Base-by-base conservation (phyloP, 2,329 filamentous ascomycete species). In the Colletotrichum sp. region DNA sequence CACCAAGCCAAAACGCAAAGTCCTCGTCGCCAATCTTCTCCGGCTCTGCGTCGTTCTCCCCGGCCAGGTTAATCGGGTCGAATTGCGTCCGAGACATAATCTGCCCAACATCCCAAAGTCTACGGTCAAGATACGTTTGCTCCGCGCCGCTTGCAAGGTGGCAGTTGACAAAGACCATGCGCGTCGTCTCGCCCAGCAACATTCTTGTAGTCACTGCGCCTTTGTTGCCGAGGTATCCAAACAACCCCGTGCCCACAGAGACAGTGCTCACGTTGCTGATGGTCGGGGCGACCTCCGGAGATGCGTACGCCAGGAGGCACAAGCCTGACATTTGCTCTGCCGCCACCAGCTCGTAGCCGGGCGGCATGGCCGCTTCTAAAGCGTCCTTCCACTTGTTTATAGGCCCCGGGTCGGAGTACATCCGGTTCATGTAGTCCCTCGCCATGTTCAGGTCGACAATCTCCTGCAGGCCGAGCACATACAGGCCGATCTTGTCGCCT, bases 151-250 rank as follows among this genome's bases (percentile, higher is more conserved):
- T 98, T 77, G 96, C 94, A 28, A 99, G 89, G 86, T 99, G 97
- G 72, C 92, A 95, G 84, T 99, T 98, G 79, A 98, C 89, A 83
- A 99, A 98, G 28, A 97, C 93, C 71, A 99, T 86, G 34, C 94
- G 91, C 0, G 97, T 98, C 0, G 96, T 96, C 83, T 98, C 97
- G 3, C 96, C 97, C 1, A 99, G 87, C 1, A 99, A 89, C 6
- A 99, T 87, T 24, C 96, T 91, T 6, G 94, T 94, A 5, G 93
- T 92, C 1, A 98, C 94, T 6, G 95, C 96, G 2, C 97, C 97
- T 83, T 99, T 99, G 84, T 99, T 99, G 12, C 97, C 97, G 87
- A 98, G 93, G 81, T 98, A 98, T 0, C 96, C 96, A 85, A 98
- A 91, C 59, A 99, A 85, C 0, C 97, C 97, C 0, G 97, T 99